phyloP scores from a whole-genome alignment of 768 basidiomycete species.

The Boletus vermiculosoides region DNA sequence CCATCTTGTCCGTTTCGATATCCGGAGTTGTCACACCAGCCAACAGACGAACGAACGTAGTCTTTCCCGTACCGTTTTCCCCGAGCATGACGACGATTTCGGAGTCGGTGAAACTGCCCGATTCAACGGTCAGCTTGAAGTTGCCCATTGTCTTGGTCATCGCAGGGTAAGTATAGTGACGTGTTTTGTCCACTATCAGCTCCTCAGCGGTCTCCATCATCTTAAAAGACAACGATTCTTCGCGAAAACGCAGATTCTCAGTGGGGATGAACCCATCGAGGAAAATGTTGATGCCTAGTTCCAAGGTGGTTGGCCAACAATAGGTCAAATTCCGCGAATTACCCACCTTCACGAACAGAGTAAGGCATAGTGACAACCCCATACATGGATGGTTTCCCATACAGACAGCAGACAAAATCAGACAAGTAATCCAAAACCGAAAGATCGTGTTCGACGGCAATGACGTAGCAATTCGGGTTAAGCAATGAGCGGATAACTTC shows the following conservation, averaged over 20 bases:
- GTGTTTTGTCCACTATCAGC: constrained; percentile 78
- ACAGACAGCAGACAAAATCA: constrained; percentile 96
- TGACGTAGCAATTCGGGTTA: constrained; percentile 82
- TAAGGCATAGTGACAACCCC: constrained; percentile 99
- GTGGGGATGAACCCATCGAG: constrained; percentile 98
- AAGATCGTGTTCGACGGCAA: constrained; percentile 98
- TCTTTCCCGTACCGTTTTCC: constrained; percentile 99
- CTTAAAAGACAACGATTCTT: constrained; percentile 94
- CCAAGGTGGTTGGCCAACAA: not conserved
- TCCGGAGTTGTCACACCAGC: constrained; percentile 89
- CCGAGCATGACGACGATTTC: constrained; percentile 99
- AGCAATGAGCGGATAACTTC: constrained; percentile 91
- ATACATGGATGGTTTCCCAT: constrained; percentile 96
- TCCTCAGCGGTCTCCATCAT: constrained; percentile 98
- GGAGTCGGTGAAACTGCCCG: constrained; percentile 93
- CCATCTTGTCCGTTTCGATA: constrained; percentile 75
- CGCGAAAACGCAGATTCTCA: constrained; percentile 96
- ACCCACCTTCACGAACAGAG: constrained; percentile 91
- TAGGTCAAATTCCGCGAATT: not conserved
- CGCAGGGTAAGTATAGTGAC: constrained; percentile 86
- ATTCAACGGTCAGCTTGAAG: constrained; percentile 94
- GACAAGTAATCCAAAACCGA: constrained; percentile 98
- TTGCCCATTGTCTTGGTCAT: constrained; percentile 96
- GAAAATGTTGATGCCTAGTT: constrained; percentile 96
- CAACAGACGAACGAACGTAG: constrained; percentile 93